phyloP scores from a whole-genome alignment of 2,329 filamentous ascomycete species.

The Ascomycota sp. region DNA sequence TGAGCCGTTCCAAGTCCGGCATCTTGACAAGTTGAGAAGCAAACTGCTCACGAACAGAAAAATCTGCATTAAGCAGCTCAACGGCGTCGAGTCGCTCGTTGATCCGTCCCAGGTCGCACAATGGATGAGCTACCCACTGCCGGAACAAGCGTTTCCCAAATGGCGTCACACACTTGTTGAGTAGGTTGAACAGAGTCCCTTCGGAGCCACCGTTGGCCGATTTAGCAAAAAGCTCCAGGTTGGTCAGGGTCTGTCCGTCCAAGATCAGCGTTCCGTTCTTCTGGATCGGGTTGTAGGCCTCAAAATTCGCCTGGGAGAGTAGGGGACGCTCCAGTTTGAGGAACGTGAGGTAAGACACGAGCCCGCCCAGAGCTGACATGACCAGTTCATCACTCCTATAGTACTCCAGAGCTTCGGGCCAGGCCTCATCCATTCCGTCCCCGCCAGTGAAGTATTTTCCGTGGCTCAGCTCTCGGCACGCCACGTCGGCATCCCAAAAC shows the following conservation, averaged over 20 bases:
- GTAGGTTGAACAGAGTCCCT: constrained; percentile 72
- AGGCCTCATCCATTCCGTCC: constrained; percentile 36
- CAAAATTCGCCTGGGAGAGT: constrained; percentile 77
- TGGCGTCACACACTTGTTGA: constrained; percentile 88
- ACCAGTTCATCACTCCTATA: constrained; percentile 58
- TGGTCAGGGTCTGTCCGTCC: constrained; percentile 90
- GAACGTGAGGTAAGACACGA: constrained; percentile 68
- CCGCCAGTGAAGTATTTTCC: constrained; percentile 57
- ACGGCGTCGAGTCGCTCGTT: constrained; percentile 89
- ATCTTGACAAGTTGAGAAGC: constrained; percentile 74
- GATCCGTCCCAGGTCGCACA: constrained; percentile 72
- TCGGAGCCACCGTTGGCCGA: constrained; percentile 68
- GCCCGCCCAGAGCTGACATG: constrained; percentile 79
- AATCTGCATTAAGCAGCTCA: constrained; percentile 74
- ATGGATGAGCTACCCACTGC: constrained; percentile 91
- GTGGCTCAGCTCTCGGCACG: constrained; percentile 60
- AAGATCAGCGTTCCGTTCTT: constrained; percentile 81
- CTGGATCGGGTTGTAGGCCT: constrained; percentile 76
- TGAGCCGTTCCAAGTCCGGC: constrained; percentile 82
- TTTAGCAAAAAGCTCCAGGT: constrained; percentile 93
- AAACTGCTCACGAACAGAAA: constrained; percentile 65
- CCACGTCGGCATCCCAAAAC: constrained; percentile 75
- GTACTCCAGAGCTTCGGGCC: constrained; percentile 57
- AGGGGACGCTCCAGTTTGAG: constrained; percentile 80
- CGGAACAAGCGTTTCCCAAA: constrained; percentile 93